Evolutionary conservation across 768 basidiomycete species (phyloP).

Genomic region (Auriculariales sp.): DNA sequence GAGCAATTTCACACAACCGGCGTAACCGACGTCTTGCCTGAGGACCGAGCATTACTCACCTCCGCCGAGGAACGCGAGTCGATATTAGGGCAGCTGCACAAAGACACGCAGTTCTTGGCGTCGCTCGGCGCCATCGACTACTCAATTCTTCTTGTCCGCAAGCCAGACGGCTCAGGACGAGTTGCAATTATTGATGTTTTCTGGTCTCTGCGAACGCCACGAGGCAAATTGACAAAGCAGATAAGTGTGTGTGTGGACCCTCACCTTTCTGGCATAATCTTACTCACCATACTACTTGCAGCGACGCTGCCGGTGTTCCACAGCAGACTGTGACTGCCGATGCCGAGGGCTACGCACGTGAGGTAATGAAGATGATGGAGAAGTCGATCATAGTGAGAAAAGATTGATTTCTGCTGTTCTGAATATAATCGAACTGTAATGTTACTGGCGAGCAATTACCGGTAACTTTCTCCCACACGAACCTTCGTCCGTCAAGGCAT

Average conservation of each 20-base stretch:
- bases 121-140: not conserved
- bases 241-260: too few species aligned
- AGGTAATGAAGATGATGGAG: not conserved
- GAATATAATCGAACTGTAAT: too few species aligned
- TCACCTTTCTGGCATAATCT: too few species aligned
- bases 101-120: not conserved
- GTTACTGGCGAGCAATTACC: too few species aligned
- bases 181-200: not conserved
- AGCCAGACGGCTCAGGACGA: not conserved
- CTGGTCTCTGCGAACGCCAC: not conserved
- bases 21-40: not conserved
- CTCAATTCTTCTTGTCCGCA: not conserved
- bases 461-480: too few species aligned
- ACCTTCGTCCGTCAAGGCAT: too few species aligned
- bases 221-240: not conserved
- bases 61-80: not conserved
- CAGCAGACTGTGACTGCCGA: not conserved
- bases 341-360: not conserved
- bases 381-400: too few species aligned
- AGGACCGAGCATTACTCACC: not conserved
- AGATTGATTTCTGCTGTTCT: too few species aligned
- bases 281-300: too few species aligned
- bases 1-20: not conserved
- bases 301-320: not conserved
- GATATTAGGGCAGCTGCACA: not conserved